These are phyloP conservation scores for Ogataea siamensis DNA, from an alignment of 805 yeast species.

Conservation along the genomic window DNA sequence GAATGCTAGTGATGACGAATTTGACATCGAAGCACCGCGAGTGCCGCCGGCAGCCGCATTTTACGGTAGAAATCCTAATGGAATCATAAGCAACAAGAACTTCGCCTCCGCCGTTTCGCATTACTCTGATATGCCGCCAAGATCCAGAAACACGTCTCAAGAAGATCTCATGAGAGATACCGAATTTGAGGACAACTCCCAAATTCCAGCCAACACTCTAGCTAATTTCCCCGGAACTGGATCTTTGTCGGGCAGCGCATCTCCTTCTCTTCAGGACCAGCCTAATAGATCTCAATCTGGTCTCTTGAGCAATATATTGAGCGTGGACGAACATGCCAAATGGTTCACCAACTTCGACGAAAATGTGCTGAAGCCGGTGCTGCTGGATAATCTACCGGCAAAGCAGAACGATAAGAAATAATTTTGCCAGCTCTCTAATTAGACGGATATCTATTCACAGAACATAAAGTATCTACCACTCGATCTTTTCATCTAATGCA, in stretches of 20 bases:
- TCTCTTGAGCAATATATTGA: conserved; percentile 32
- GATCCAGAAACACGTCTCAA: conserved; percentile 28
- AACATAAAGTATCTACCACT: conserved; percentile 14
- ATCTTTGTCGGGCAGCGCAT: conserved; percentile 12
- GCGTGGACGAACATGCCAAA: conserved; percentile 67
- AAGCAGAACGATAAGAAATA: conserved; percentile 14
- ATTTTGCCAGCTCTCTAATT: conserved; percentile 1
- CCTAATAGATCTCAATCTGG: conserved; percentile 13
- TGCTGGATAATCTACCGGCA: conserved; percentile 58
- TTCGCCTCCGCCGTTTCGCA: conserved; percentile 21
- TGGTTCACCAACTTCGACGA: conserved; percentile 97
- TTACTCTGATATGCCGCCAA: conserved; percentile 24
- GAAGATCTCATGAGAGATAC: conserved; percentile 32
- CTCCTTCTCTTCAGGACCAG: conserved; percentile 5
- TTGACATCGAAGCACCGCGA: conserved; percentile 78
- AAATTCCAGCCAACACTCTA: conserved; percentile 33
- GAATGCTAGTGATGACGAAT: conserved; percentile 86
- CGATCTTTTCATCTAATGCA: conserved; percentile 49
- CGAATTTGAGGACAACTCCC: conserved; percentile 35
- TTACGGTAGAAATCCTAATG: conserved; percentile 9
- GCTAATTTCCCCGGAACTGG: conserved; percentile 22
- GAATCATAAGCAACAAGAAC: conserved; percentile 19
- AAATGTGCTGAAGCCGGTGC: conserved; percentile 86
- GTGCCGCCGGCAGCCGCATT: conserved; percentile 22
- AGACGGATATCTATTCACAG: conserved; percentile 1